Conservation (phyloP, 106 monocot species). For the Narthecium ossifragum region DNA sequence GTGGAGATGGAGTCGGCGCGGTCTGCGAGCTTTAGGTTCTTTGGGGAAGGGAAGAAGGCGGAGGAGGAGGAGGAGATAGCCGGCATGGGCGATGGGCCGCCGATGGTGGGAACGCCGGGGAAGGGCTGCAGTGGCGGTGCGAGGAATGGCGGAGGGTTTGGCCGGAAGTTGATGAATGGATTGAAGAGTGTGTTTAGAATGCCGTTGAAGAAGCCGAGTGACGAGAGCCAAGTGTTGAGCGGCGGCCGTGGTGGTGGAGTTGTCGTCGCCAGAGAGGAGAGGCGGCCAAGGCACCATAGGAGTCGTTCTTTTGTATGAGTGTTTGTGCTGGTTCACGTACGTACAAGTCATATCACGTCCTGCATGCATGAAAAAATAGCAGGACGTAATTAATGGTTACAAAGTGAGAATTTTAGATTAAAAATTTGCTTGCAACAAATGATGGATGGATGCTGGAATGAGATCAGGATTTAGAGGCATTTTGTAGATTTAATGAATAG, state of each 20-base stretch:
- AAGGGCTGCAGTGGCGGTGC: background rate
- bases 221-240: conserved; percentile 8
- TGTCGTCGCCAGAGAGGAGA: background rate
- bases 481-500: too few species aligned
- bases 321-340: too few species aligned
- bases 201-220: conserved; percentile 1
- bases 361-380: too few species aligned
- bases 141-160: conserved; percentile 18
- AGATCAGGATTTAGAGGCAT: too few species aligned
- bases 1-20: conserved; percentile 17
- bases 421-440: too few species aligned
- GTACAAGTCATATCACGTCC: too few species aligned
- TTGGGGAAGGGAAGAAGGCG: conserved; percentile 11
- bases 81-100: too few species aligned
- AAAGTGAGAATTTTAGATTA: background rate
- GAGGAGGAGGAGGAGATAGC: background rate
- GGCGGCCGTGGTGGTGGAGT: conserved; percentile 1
- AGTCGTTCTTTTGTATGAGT: conserved; percentile 17
- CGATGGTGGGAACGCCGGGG: background rate
- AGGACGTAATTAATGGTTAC: too few species aligned
- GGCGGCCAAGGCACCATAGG: conserved; percentile 6
- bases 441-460: too few species aligned
- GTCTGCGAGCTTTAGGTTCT: conserved; percentile 43
- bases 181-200: conserved; percentile 49
- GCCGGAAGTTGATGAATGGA: conserved; percentile 48